Evolutionary conservation across 305 asterid genomes (phyloP).

Genomic region (Rubia tinctorum): DNA sequence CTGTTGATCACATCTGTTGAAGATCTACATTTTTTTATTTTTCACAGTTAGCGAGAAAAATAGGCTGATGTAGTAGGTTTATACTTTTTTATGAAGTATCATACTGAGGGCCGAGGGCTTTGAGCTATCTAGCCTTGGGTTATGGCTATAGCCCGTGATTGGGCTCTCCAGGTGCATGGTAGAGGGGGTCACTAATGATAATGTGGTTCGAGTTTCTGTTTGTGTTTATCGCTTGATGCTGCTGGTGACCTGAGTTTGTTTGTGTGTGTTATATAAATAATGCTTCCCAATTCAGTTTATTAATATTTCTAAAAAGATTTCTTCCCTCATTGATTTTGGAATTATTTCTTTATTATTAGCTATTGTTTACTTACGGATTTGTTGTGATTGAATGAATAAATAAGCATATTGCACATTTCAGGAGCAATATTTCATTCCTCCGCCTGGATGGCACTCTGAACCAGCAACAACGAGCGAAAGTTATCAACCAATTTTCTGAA

Average conservation of each 20-base stretch:
- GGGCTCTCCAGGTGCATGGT: background rate
- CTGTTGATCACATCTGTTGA: background rate
- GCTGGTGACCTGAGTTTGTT: background rate
- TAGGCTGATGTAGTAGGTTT: background rate
- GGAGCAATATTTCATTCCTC: slow-evolving; percentile 68
- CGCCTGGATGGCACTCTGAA: slow-evolving; percentile 95
- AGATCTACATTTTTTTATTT: background rate
- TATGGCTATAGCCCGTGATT: background rate
- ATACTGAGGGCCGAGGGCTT: background rate
- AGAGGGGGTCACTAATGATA: background rate
- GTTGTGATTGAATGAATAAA: background rate
- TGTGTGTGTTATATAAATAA: background rate
- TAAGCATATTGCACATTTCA: slow-evolving; percentile 23
- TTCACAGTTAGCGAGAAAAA: background rate
- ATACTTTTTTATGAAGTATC: background rate
- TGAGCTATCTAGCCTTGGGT: background rate
- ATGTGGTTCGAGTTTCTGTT: background rate
- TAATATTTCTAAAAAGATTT: background rate
- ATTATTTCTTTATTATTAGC: background rate
- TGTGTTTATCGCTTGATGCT: background rate
- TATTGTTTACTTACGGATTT: background rate
- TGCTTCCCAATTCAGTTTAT: background rate
- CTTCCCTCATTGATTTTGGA: background rate
- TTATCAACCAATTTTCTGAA: slow-evolving; percentile 83
- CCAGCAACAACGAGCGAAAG: slow-evolving; percentile 94